phyloP scores from a whole-genome alignment of 768 basidiomycete species.

The Termitomyces sp. region DNA sequence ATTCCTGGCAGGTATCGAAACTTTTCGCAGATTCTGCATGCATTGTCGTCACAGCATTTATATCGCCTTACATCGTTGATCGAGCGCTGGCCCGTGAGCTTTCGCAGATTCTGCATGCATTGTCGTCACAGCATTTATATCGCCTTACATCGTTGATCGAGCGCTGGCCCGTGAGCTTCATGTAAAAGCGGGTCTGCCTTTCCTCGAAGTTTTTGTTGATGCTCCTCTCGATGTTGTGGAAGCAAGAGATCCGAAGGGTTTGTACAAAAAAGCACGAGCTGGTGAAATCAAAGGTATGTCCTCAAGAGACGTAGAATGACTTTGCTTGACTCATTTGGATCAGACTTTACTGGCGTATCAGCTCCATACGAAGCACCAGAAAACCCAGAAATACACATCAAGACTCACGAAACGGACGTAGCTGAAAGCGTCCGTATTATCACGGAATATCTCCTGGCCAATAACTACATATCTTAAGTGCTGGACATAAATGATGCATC shows the following conservation, averaged over 20 bases:
- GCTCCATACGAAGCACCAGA: conserved; percentile 93
- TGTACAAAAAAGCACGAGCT: conserved; percentile 94
- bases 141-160: conserved; percentile 91
- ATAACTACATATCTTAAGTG: conserved; percentile 46
- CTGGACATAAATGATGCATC: background rate
- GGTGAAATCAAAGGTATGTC: conserved; percentile 89
- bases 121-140: conserved; percentile 95
- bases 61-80: conserved; percentile 94
- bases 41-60: conserved; percentile 91
- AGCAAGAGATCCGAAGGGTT: conserved; percentile 91
- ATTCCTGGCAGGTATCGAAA: conserved; percentile 71
- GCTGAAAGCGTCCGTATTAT: conserved; percentile 74
- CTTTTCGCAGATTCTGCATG: conserved; percentile 87
- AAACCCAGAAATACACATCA: conserved; percentile 86
- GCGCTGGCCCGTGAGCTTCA: conserved; percentile 80
- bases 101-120: conserved; percentile 78
- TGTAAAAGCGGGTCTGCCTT: conserved; percentile 63
- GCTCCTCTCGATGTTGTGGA: conserved; percentile 88
- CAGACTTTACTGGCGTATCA: conserved; percentile 97
- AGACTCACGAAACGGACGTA: conserved; percentile 77
- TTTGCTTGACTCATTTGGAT: background rate
- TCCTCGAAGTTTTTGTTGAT: conserved; percentile 94
- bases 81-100: conserved; percentile 77
- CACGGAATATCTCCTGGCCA: conserved; percentile 67
- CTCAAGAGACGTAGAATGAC: background rate